These are phyloP conservation scores for Dipodascus albidus DNA, from an alignment of 805 yeast genomes.

Conservation along the genomic window DNA sequence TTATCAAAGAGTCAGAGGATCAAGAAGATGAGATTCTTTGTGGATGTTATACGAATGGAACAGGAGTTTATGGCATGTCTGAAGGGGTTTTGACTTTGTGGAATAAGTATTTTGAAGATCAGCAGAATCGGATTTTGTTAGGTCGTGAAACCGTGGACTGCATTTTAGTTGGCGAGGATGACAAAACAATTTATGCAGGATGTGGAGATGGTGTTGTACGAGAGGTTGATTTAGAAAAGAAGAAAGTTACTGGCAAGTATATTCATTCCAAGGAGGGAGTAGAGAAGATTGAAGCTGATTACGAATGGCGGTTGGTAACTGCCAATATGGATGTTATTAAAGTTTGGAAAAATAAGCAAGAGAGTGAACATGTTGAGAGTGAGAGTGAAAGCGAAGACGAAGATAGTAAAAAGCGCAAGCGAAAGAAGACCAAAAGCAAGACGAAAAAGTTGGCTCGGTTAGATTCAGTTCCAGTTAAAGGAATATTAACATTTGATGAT, in stretches of 20 bases:
- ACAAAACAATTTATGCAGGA: conserved; percentile 33
- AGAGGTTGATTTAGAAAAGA: conserved; percentile 52
- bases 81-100: conserved; percentile 84
- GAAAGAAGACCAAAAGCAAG: conserved; percentile 5
- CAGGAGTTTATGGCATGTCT: conserved; percentile 75
- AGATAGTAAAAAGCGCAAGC: conserved; percentile 4
- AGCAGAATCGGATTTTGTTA: conserved; percentile 62
- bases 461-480: conserved; percentile 7
- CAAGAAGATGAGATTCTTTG: conserved; percentile 89
- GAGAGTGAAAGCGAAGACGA: conserved; percentile 3
- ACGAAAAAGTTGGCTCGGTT: background rate
- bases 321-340: conserved; percentile 76
- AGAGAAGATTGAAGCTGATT: conserved; percentile 64
- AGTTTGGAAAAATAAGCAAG: conserved; percentile 45
- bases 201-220: conserved; percentile 64
- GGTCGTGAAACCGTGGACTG: conserved; percentile 67
- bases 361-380: conserved; percentile 8
- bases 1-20: conserved; percentile 60
- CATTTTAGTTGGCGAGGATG: conserved; percentile 37
- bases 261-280: conserved; percentile 50
- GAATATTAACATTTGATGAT: conserved; percentile 15
- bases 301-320: conserved; percentile 63
- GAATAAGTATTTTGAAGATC: conserved; percentile 65
- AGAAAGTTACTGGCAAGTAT: conserved; percentile 44
- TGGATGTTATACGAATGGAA: conserved; percentile 54